These are phyloP conservation scores for Claviceps citrina DNA, from an alignment of 2,329 filamentous ascomycete species.

Conservation along the genomic window DNA sequence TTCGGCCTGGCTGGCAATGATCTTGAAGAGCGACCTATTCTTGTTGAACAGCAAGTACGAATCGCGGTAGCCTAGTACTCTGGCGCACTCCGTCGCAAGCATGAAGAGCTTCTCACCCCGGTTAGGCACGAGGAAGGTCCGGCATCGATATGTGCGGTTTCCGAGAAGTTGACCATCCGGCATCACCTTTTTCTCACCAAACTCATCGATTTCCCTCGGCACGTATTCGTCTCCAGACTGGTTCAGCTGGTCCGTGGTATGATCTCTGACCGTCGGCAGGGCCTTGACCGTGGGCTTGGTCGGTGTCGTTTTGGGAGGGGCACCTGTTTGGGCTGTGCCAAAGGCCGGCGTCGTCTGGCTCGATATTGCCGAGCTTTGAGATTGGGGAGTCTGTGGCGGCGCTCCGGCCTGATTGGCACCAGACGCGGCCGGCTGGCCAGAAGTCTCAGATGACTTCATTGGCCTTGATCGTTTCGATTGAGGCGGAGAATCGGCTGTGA, in stretches of 20 bases:
- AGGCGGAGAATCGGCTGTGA: constrained; percentile 32
- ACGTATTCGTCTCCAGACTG: constrained; percentile 86
- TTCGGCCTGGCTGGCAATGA: constrained; percentile 87
- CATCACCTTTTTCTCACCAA: constrained; percentile 87
- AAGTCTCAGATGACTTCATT: constrained; percentile 47
- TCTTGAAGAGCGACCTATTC: constrained; percentile 91
- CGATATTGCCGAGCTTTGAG: constrained; percentile 31
- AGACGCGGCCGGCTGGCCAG: constrained; percentile 36
- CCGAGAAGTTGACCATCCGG: constrained; percentile 67
- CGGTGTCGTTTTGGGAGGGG: constrained; percentile 65
- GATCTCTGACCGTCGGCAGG: constrained; percentile 85
- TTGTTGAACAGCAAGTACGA: constrained; percentile 99
- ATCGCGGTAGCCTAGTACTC: constrained; percentile 84
- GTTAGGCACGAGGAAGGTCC: constrained; percentile 84
- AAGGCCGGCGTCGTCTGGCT: constrained; percentile 27
- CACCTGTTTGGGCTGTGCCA: constrained; percentile 23
- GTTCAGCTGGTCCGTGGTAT: constrained; percentile 90
- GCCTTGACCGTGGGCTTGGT: constrained; percentile 81
- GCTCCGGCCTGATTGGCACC: constrained; percentile 22
- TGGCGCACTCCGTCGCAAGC: constrained; percentile 92
- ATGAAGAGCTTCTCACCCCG: constrained; percentile 92
- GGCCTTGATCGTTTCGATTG: constrained; percentile 42
- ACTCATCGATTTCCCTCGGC: constrained; percentile 81
- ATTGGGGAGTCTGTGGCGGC: constrained; percentile 41
- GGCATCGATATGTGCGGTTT: constrained; percentile 75